Base-by-base conservation (phyloP, 1,284 basidiomycete species). In the Ganoderma multipileum region DNA sequence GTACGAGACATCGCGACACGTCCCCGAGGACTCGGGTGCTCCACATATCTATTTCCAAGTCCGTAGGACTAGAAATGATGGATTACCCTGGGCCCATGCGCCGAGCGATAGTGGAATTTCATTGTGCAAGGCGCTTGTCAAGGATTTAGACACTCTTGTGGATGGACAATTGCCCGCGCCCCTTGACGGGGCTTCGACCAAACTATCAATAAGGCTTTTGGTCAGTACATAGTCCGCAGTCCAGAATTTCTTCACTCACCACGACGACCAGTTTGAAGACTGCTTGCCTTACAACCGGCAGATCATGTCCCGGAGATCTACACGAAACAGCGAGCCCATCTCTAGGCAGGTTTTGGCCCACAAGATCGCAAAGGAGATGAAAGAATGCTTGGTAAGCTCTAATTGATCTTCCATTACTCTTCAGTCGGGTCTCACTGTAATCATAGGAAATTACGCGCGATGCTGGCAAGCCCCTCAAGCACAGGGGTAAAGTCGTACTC, bases 341-440 rank as follows among this genome's bases (percentile, higher is more conserved):
- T 28, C 30, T 5, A 30, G 23, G 39, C 38, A 39, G 30, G 7
- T 8, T 6, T 42, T 67, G 14, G 66, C 61, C 6, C 42, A 33
- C 23, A 67, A 63, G 36, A 64, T 67, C 14, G 66, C 66, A 8
- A 5, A 59, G 47, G 61, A 67, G 20, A 61, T 60, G 66, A 1
- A 42, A 0, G 18, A n/a, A n/a, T 67, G 20, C 50, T 23, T 67
- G 38, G 66, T 36, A 12, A 59, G 30, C n/a, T 16, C 1, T 14
- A 39, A 39, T 36, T 20, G 18, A 58, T 23, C 6, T 2, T 23
- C 8, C 28, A 54, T 6, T 18, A 55, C 2, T 55, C 12, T 3
- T 14, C 16, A 2, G 18, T 20, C 33, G 28, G 2, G 28, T 33
- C 30, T 55, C 20, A 55, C 14, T 18, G 28, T 23, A 6, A 33